Conservation (phyloP, 768 basidiomycete species). For the Leccinum ochraceum region DNA sequence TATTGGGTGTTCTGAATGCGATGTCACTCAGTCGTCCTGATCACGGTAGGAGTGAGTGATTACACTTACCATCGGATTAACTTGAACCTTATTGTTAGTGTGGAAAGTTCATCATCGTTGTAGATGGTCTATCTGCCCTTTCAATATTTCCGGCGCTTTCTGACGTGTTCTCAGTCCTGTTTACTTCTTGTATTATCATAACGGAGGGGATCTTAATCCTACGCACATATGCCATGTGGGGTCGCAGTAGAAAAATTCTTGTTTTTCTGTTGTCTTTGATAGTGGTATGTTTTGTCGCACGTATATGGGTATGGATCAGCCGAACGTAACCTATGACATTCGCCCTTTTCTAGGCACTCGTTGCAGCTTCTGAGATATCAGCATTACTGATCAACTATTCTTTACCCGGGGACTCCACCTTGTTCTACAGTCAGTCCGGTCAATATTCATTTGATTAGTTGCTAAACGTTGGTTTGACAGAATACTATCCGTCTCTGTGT, state of each 20-base stretch:
- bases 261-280: constrained; percentile 20
- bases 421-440: too few relatives aligned
- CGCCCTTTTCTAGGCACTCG: constrained; percentile 11
- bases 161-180: constrained; percentile 16
- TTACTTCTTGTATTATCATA: constrained; percentile 12
- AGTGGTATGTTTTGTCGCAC: constrained; percentile 11
- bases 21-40: constrained; percentile 10
- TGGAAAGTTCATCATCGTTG: background rate
- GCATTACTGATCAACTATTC: background rate
- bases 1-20: background rate
- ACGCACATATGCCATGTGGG: constrained; percentile 31
- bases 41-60: constrained; percentile 4
- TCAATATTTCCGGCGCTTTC: background rate
- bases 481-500: constrained; percentile 22
- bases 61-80: background rate
- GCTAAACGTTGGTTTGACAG: constrained; percentile 3
- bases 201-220: constrained; percentile 9
- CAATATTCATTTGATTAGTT: background rate
- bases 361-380: constrained; percentile 5
- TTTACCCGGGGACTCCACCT: too few relatives aligned
- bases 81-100: constrained; percentile 16
- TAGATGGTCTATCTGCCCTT: constrained; percentile 11
- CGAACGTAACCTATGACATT: background rate
- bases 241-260: constrained; percentile 18
- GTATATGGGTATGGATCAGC: too few relatives aligned